Percentiles rank a stretch among this genome's conserved stretches.
phyloP scores from a whole-genome alignment of 345 rosid genomes.

The Mallotus nudiflorus region DNA sequence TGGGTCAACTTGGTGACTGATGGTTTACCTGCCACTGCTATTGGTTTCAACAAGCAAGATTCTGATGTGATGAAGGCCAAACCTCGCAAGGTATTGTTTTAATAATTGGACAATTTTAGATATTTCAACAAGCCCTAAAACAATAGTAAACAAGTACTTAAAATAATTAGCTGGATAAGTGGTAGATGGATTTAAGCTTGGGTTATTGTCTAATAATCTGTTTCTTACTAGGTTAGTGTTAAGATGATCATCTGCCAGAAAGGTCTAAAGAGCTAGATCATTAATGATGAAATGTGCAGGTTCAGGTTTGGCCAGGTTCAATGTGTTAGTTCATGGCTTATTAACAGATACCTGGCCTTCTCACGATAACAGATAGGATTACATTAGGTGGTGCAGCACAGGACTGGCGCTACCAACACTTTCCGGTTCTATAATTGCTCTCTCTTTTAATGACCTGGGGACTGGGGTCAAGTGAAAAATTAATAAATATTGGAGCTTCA shows the following conservation, averaged over 20 bases:
- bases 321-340: background rate
- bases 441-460: background rate
- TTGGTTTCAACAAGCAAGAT: slow-evolving; percentile 97
- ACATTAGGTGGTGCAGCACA: background rate
- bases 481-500: background rate
- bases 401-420: background rate
- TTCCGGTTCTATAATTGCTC: background rate
- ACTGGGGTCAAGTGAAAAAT: background rate
- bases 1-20: slow-evolving; percentile 99
- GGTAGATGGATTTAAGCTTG: background rate
- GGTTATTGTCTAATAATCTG: background rate
- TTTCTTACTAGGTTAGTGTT: background rate
- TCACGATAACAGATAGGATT: background rate
- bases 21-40: slow-evolving; percentile 99
- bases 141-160: background rate
- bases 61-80: slow-evolving; percentile 95
- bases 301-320: background rate
- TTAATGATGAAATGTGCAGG: background rate
- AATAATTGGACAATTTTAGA: background rate
- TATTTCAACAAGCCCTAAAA: background rate
- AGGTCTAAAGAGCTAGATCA: background rate
- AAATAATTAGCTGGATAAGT: background rate
- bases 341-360: background rate
- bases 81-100: slow-evolving; percentile 87
- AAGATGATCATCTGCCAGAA: background rate